These are phyloP conservation scores for Jacaranda mimosifolia DNA, from an alignment of 257 asterid genomes.

Conservation along the genomic window DNA sequence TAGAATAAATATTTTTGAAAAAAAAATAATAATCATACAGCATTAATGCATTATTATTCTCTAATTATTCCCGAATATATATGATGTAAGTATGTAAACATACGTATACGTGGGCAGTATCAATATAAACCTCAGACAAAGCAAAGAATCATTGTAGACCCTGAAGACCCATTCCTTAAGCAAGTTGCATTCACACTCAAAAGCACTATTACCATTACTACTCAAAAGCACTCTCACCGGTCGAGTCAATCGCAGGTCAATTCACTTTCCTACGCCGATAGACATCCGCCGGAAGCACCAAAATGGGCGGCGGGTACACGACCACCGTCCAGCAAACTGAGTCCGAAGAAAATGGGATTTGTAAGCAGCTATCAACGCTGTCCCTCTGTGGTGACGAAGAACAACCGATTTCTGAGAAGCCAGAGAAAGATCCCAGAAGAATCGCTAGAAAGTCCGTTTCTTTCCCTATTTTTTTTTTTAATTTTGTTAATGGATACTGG, in stretches of 20 bases:
- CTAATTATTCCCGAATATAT: background rate
- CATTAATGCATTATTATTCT: too few relatives aligned
- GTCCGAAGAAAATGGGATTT: constrained; percentile 16
- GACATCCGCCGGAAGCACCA: constrained; percentile 31
- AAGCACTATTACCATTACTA: too few relatives aligned
- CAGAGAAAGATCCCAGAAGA: constrained; percentile 76
- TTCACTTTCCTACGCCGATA: background rate
- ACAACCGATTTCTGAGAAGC: constrained; percentile 35
- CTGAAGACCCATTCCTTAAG: constrained; percentile 28
- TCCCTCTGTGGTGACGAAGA: constrained; percentile 51
- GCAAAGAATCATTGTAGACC: background rate
- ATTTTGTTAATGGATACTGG: background rate
- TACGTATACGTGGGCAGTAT: background rate
- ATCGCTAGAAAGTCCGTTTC: constrained; percentile 70
- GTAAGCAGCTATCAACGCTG: constrained; percentile 39
- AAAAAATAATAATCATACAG: too few relatives aligned
- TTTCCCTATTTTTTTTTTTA: background rate
- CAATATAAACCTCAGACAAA: constrained; percentile 14
- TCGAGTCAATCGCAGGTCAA: constrained; percentile 57
- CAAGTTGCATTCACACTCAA: constrained; percentile 16
- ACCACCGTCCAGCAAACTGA: constrained; percentile 27
- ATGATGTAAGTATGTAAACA: background rate
- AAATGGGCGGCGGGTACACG: constrained; percentile 53
- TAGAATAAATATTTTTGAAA: too few relatives aligned
- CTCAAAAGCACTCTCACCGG: background rate